Evolutionary conservation across 2,329 filamentous ascomycete genomes (phyloP).

Genomic region (Podosphaera fusca): DNA sequence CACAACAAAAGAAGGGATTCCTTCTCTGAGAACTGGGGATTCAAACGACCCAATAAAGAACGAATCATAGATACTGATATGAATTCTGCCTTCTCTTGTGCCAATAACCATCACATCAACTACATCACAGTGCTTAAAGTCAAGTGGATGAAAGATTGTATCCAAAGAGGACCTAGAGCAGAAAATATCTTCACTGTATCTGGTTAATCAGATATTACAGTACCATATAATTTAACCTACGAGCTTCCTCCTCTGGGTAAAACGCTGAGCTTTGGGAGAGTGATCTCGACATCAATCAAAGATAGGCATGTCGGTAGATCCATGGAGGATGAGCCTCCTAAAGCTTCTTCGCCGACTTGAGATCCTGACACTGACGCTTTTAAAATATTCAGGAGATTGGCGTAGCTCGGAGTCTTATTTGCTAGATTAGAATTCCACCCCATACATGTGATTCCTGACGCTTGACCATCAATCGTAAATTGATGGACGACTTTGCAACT

Average conservation of each 20-base stretch:
- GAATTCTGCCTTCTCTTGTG: conserved; percentile 44
- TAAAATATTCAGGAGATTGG: conserved; percentile 1
- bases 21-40: conserved; percentile 18
- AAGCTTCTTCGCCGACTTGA: conserved; percentile 3
- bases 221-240: conserved; percentile 22
- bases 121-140: conserved; percentile 43
- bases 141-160: conserved; percentile 16
- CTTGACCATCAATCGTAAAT: conserved; percentile 21
- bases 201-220: neutral
- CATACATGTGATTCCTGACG: conserved; percentile 22
- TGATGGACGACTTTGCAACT: conserved; percentile 63
- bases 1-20: conserved; percentile 17
- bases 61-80: conserved; percentile 67
- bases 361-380: conserved; percentile 1
- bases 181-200: conserved; percentile 16
- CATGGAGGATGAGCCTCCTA: conserved; percentile 5
- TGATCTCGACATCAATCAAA: conserved; percentile 52
- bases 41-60: conserved; percentile 51
- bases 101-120: conserved; percentile 61
- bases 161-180: conserved; percentile 16
- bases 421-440: conserved; percentile 16
- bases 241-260: conserved; percentile 40
- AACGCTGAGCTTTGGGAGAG: conserved; percentile 53
- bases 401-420: conserved; percentile 6
- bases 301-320: conserved; percentile 52